These are phyloP conservation scores for Salix arbutifolia DNA, from an alignment of 345 rosid species.

Conservation along the genomic window DNA sequence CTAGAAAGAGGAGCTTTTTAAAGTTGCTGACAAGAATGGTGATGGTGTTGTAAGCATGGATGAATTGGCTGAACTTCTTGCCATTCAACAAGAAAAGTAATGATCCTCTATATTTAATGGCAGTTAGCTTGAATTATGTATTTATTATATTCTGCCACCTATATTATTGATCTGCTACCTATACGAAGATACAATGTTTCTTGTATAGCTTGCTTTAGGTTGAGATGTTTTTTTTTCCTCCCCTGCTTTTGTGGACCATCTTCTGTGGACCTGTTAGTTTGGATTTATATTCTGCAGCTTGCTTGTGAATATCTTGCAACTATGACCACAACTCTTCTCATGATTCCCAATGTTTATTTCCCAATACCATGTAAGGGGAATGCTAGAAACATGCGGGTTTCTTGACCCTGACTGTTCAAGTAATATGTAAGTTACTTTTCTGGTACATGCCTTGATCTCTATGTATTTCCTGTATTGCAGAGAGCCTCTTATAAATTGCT, in stretches of 20 bases:
- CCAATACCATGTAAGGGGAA: background rate
- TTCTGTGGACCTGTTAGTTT: background rate
- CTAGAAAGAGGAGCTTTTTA: constrained; percentile 90
- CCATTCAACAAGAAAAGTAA: constrained; percentile 86
- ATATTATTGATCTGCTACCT: background rate
- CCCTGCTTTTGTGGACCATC: background rate
- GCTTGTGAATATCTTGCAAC: background rate
- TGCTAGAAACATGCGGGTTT: background rate
- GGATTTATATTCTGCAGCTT: background rate
- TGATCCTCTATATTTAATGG: constrained; percentile 10
- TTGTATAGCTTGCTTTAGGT: background rate
- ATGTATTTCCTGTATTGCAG: constrained; percentile 34
- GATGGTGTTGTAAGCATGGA: constrained; percentile 88
- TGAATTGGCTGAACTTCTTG: constrained; percentile 89
- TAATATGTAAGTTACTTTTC: background rate
- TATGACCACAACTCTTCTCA: background rate
- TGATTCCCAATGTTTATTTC: background rate
- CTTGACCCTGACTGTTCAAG: background rate
- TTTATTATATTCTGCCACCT: background rate
- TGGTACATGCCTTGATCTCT: background rate
- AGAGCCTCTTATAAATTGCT: constrained; percentile 70
- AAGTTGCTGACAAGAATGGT: constrained; percentile 82
- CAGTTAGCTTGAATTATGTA: constrained; percentile 4
- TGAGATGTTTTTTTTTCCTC: background rate
- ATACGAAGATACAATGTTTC: background rate